Evolutionary conservation across 192 early-diverging fungal species (phyloP).

Genomic region (Borealophlyctis nickersoniae): DNA sequence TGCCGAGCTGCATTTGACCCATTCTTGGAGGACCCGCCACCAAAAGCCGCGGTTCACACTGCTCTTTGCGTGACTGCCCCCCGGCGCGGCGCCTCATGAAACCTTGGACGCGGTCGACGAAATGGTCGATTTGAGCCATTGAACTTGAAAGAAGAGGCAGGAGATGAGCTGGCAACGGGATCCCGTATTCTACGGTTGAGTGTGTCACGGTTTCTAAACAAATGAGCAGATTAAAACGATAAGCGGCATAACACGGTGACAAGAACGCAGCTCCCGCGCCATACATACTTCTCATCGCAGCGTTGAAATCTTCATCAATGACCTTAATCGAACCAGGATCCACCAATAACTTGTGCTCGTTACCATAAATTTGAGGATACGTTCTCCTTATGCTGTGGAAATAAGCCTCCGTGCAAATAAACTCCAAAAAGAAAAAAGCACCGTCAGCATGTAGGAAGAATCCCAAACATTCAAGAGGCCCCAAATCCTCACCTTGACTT

Average conservation of each 20-base stretch:
- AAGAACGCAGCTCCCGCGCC: not conserved
- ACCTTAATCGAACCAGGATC: slow-evolving; percentile 50
- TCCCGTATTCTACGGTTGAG: too few relatives aligned
- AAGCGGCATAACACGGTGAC: not conserved
- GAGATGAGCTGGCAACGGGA: not conserved
- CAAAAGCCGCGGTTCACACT: slow-evolving; percentile 58
- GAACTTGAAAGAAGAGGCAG: not conserved
- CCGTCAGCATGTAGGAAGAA: too few relatives aligned
- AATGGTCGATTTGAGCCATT: not conserved
- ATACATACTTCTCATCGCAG: slow-evolving; percentile 35
- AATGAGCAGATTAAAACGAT: too few relatives aligned
- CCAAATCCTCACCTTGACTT: slow-evolving; percentile 41
- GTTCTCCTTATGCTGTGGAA: slow-evolving; percentile 63
- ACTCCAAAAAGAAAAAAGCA: slow-evolving; percentile 25
- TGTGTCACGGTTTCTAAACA: too few relatives aligned
- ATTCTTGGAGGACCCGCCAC: slow-evolving; percentile 56
- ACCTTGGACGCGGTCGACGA: not conserved
- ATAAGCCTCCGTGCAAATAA: slow-evolving; percentile 70
- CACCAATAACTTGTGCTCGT: slow-evolving; percentile 49
- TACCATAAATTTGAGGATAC: slow-evolving; percentile 69
- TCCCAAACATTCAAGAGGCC: too few relatives aligned
- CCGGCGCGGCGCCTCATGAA: not conserved
- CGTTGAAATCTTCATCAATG: slow-evolving; percentile 51
- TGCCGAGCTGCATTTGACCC: slow-evolving; percentile 56
- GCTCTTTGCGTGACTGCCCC: not conserved